Evolutionary conservation across 2,329 filamentous ascomycete genomes (phyloP), one percentile per base, ranked within the genome.

Genomic region (Neurospora sp.): DNA sequence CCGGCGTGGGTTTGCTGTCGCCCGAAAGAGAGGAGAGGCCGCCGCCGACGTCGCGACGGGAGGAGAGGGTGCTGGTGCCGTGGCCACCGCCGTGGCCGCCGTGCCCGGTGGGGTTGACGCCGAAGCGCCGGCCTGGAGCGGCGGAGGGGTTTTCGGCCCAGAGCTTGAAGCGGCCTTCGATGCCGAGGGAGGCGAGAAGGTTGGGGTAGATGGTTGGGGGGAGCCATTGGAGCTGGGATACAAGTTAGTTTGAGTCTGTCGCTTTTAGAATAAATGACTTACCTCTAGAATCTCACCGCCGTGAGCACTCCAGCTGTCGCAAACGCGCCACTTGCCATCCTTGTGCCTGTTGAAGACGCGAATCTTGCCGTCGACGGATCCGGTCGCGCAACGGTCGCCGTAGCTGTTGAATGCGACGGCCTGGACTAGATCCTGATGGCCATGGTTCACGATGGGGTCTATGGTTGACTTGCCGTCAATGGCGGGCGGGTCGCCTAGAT

Each of bases 81-180:
- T 12, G 38, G 4, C 40, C 39, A 17, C 40, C 40, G 15, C 40
- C 23, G 23, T 28, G 41, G 8, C n/a, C 23, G 37, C 41, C 57
- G 12, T 52, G 36, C 0, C 67, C 69, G 52, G 65, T 69, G 66
- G 73, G 67, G 66, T 70, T 69, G 52, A 69, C 69, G 68, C 90
- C 92, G 84, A 97, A 98, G 68, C 94, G 90, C 39, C 91, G 88
- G 39, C 93, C 93, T 0, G 90, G 89, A 1, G 91, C 86, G 67
- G 96, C 91, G 1, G 90, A 91, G 17, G 91, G 89, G 80, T 97
- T 93, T 81, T 97, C 95, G 71, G 92, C 90, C 95, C 95, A 98
- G 73, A 98, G 85, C 78, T 93, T 92, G 83, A 96, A 93, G 79
- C 90, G 90, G 76, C 95, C 92, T 76, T 97, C 95, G 76, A 95